Evolutionary conservation across 768 basidiomycete species (phyloP).

Genomic region (Boletus pseudopeckii): DNA sequence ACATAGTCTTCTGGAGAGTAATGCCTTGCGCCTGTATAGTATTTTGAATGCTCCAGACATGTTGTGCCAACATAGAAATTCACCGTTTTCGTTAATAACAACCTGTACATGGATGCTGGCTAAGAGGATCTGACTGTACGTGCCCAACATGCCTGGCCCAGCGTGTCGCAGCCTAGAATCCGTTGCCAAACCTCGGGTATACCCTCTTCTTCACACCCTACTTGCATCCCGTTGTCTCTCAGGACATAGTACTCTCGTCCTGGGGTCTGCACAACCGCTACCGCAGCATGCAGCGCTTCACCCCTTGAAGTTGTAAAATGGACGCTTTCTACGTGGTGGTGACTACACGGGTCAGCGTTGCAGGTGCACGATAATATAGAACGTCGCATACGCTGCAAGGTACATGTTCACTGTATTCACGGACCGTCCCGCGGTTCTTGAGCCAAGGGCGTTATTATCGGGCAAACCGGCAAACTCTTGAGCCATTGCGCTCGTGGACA

Average conservation of each 20-base stretch:
- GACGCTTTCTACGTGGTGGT: conserved; percentile 74
- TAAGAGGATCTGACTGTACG: neutral
- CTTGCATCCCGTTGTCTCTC: conserved; percentile 72
- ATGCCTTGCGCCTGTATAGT: too few relatives aligned
- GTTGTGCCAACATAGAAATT: neutral
- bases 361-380: neutral
- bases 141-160: conserved; percentile 4
- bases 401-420: conserved; percentile 56
- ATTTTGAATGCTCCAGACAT: too few relatives aligned
- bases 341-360: conserved; percentile 37
- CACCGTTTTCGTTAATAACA: neutral
- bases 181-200: conserved; percentile 59
- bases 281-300: conserved; percentile 50
- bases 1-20: neutral
- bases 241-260: conserved; percentile 65
- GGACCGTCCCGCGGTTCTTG: conserved; percentile 21
- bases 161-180: conserved; percentile 47
- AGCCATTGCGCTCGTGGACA: conserved; percentile 66
- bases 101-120: neutral
- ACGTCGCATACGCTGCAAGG: conserved; percentile 55
- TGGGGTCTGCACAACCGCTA: conserved; percentile 71
- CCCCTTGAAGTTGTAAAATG: conserved; percentile 52
- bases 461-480: conserved; percentile 62
- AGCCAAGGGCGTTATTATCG: neutral
- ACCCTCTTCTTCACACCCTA: conserved; percentile 75